Base-by-base conservation (phyloP, 306 rosid species). In the Cercis canadensis region DNA sequence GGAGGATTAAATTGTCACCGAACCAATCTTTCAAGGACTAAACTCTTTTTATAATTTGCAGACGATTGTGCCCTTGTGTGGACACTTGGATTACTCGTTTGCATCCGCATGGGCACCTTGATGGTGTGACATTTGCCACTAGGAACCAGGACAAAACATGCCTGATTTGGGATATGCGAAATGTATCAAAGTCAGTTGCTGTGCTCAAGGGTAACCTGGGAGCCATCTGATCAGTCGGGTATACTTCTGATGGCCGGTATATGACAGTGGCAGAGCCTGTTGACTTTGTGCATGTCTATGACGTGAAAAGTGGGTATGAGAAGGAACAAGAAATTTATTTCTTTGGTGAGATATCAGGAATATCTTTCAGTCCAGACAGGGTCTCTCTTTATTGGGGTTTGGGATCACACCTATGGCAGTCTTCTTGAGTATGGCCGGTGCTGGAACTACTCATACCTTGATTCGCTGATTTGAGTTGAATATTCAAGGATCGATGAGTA, bases 111-210 rank as follows among this genome's bases (percentile, higher is more conserved):
- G n/a, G 97, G 97, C 81, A 90, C 71, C 87, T 95, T 1, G 85
- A 88, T 60, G 94, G 95, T 21, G 7, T 88, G 57, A 88, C 89
- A 31, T 88, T 86, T 50, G 88, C 97, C 46, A 90, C 97, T 12
- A 95, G 97, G 50, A 90, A 90, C 86, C 97, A 88, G 78, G 97
- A 90, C 81, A 90, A 90, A 73, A 90, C 97, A 29, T 86, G 95
- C 75, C 79, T 87, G 63, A 73, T 90, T 73, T 90, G 97, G 97
- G 97, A 90, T 81, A 64, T 84, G 46, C 75, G 97, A 15, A 88
- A 90, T 33, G 68, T 82, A 31, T 90, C 97, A 32, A 79, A 84
- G 75, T 88, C 97, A 8, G 90, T 90, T 18, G 90, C 87, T n/a
- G n/a, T n/a, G n/a, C n/a, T n/a, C n/a, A n/a, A n/a, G n/a, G n/a